Conservation (phyloP, 2,329 filamentous ascomycete genomes). For the Beauveria rudraprayagi region DNA sequence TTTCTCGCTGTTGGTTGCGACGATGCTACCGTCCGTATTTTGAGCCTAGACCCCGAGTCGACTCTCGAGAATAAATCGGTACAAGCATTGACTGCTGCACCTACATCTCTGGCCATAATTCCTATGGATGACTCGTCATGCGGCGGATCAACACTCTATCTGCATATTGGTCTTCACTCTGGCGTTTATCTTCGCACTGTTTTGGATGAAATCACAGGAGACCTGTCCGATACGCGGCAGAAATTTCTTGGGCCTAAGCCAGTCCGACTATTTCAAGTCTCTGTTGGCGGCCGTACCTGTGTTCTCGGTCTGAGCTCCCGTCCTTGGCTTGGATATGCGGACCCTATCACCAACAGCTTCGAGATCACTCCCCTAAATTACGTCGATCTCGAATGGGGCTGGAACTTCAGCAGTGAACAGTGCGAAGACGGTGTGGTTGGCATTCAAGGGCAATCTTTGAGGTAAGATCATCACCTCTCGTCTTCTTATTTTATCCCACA, state of each 20-base stretch:
- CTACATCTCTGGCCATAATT: slow-evolving; percentile 84
- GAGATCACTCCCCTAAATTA: slow-evolving; percentile 90
- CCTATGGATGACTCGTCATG: slow-evolving; percentile 91
- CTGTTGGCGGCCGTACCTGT: slow-evolving; percentile 73
- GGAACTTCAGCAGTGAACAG: slow-evolving; percentile 94
- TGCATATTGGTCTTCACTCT: slow-evolving; percentile 92
- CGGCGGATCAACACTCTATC: slow-evolving; percentile 79
- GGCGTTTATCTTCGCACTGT: slow-evolving; percentile 94
- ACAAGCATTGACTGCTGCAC: slow-evolving; percentile 83
- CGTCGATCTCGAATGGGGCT: slow-evolving; percentile 80
- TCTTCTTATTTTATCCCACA: slow-evolving; percentile 24
- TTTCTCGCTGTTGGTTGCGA: slow-evolving; percentile 96
- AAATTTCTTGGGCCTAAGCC: slow-evolving; percentile 89
- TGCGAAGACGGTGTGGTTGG: slow-evolving; percentile 91
- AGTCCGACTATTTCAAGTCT: slow-evolving; percentile 86
- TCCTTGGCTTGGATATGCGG: slow-evolving; percentile 93
- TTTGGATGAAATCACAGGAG: slow-evolving; percentile 89
- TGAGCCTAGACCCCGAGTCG: slow-evolving; percentile 82
- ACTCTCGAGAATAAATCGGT: slow-evolving; percentile 91
- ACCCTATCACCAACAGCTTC: slow-evolving; percentile 78
- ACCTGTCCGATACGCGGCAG: slow-evolving; percentile 87
- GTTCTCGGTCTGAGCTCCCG: slow-evolving; percentile 86
- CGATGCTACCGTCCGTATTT: slow-evolving; percentile 88
- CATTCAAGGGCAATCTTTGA: slow-evolving; percentile 78
- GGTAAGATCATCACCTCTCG: slow-evolving; percentile 47